Base-by-base conservation (phyloP, 2,329 filamentous ascomycete genomes). In the Epicoccum nigrum region DNA sequence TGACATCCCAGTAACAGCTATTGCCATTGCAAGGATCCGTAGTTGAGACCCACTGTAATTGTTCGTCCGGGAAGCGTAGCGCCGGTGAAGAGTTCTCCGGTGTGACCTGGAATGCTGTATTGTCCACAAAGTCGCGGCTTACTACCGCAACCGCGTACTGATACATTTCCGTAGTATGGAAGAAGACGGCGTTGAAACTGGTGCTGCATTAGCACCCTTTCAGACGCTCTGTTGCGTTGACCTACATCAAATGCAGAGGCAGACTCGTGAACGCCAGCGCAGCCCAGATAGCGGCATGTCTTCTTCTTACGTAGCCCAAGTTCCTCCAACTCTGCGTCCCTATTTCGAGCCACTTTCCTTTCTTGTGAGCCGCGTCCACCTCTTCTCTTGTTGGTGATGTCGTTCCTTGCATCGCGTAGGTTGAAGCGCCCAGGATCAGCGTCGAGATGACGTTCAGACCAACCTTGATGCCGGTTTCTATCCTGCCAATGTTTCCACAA, bases 401-500 rank as follows among this genome's bases (percentile, higher is more conserved):
- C 2, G 63, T 41, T 13, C 60, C 56, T 39, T 65, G 60, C 62
- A 65, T 65, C 1, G 55, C 55, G 39, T 58, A 64, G 12, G 54
- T 64, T 3, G 54, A 59, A 27, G 62, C 59, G 7, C 48, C 53
- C 3, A 65, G 37, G 2, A 65, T 46, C 21, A 61, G 34, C 2
- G 60, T 64, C n/a, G 74, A 74, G 19, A 81, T 61, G 1, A 73
- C 54, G 64, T 83, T 83, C 58, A 83, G 27, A 1, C 45, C 54
- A 13, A 81, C 60, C 64, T 83, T 80, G 1, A 79, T 52, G 8
- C 40, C 51, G 1, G 45, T 53, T 33, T 58, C 59, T 11, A 58
- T 20, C 8, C 21, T 25, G 5, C 41, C 23, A 7, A 60, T 25
- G 7, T 47, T 49, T 0, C 35, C 40, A 34, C 70, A 72, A 12